Percentiles rank a stretch among this genome's conserved stretches.
Evolutionary conservation across 192 early-diverging fungal genomes (phyloP).

Genomic region (Backusella macrospora): DNA sequence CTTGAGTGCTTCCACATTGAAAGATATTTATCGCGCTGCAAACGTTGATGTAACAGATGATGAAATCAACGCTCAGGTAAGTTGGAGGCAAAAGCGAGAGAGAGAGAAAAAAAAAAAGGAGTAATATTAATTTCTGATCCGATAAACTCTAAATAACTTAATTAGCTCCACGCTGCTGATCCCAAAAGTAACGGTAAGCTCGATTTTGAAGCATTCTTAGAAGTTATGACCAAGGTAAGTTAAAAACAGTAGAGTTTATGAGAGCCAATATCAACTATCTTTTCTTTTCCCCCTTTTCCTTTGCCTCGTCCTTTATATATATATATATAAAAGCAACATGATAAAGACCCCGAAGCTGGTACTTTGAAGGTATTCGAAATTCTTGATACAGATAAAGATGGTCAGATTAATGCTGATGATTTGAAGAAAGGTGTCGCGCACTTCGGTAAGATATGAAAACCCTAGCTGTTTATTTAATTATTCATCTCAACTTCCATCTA

Average conservation of each 20-base stretch:
- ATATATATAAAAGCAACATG: conserved; percentile 31
- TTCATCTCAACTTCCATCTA: neutral
- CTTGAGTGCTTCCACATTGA: conserved; percentile 28
- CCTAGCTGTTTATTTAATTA: neutral
- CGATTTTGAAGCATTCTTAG: conserved; percentile 34
- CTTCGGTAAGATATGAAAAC: conserved; percentile 33
- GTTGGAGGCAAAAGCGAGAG: neutral
- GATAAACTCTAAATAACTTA: neutral
- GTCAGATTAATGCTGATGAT: conserved; percentile 32
- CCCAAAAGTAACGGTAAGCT: conserved; percentile 6
- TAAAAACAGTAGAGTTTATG: neutral
- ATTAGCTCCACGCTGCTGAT: conserved; percentile 26
- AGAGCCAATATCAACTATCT: neutral
- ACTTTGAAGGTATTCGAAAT: conserved; percentile 28
- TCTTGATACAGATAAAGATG: conserved; percentile 37
- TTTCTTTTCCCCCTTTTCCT: conserved; percentile 1
- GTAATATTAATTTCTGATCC: conserved; percentile 2
- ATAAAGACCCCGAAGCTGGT: conserved; percentile 36
- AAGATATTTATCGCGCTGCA: conserved; percentile 33
- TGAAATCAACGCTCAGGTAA: conserved; percentile 36
- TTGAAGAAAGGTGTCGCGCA: conserved; percentile 28
- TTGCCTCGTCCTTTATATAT: neutral
- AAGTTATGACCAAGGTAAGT: conserved; percentile 36
- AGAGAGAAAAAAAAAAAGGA: neutral
- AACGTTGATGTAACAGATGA: conserved; percentile 27